phyloP scores from a whole-genome alignment of 2,329 filamentous ascomycete genomes.

The Arthroderma sp. region DNA sequence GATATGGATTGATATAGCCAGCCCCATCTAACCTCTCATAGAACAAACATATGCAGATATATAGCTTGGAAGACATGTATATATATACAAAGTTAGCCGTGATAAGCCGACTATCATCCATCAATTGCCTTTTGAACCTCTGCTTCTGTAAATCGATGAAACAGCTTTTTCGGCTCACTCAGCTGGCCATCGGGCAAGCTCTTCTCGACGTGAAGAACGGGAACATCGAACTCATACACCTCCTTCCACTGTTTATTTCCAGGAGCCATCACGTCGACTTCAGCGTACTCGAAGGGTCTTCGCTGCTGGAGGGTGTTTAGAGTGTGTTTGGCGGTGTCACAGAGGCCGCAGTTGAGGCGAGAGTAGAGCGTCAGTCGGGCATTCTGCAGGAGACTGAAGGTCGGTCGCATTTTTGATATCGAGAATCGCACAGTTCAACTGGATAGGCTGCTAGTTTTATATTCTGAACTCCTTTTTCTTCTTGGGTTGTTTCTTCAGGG shows the following conservation, averaged over 20 bases:
- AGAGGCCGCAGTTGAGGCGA: constrained; percentile 47
- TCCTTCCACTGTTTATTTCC: constrained; percentile 46
- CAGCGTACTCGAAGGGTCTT: constrained; percentile 44
- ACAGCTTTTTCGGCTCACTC: constrained; percentile 49
- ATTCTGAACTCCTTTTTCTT: no score
- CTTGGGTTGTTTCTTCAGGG: background rate
- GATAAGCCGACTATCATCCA: constrained; percentile 18
- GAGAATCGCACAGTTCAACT: no score
- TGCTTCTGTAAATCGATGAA: constrained; percentile 49
- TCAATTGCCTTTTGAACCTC: constrained; percentile 46
- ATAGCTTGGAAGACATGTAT: background rate
- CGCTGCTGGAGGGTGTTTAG: constrained; percentile 43
- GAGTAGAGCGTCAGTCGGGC: constrained; percentile 49
- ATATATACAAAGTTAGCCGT: constrained; percentile 4
- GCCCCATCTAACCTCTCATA: no score
- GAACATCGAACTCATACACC: constrained; percentile 53
- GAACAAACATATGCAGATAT: background rate
- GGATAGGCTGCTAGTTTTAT: no score
- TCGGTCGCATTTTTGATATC: constrained; percentile 9
- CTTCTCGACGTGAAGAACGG: constrained; percentile 49
- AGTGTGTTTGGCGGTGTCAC: constrained; percentile 48
- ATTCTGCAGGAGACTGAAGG: constrained; percentile 21
- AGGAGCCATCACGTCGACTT: constrained; percentile 47
- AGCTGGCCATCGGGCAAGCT: constrained; percentile 35
- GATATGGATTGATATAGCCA: no score